Conservation (phyloP, 2,329 filamentous ascomycete species). For the Fusarium sarcochroum region DNA sequence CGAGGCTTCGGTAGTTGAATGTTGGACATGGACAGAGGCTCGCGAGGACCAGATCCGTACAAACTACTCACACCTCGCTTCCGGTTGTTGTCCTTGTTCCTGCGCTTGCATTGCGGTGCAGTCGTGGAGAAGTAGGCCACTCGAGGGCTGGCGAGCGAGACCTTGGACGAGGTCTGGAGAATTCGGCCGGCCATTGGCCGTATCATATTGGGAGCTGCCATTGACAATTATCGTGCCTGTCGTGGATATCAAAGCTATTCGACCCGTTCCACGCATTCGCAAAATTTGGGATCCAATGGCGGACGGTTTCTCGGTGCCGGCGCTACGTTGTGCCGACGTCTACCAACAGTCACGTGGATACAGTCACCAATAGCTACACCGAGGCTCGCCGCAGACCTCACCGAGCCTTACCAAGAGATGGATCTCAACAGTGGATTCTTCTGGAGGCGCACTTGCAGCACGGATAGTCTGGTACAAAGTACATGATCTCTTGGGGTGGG, state of each 20-base stretch:
- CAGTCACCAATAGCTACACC: slow-evolving; percentile 3
- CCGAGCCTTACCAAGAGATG: slow-evolving; percentile 41
- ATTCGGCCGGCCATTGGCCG: slow-evolving; percentile 49
- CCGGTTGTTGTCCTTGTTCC: slow-evolving; percentile 80
- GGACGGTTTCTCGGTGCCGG: slow-evolving; percentile 28
- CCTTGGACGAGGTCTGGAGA: slow-evolving; percentile 32
- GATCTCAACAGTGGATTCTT: slow-evolving; percentile 41
- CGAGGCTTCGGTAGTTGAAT: slow-evolving; percentile 79
- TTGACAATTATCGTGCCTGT: slow-evolving; percentile 43
- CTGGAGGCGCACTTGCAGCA: slow-evolving; percentile 50
- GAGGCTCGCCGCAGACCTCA: slow-evolving; percentile 27
- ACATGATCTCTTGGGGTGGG: slow-evolving; percentile 43
- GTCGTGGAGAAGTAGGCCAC: slow-evolving; percentile 67
- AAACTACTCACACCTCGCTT: slow-evolving; percentile 86
- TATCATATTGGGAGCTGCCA: slow-evolving; percentile 50
- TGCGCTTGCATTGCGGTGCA: slow-evolving; percentile 63
- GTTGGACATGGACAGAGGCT: slow-evolving; percentile 80
- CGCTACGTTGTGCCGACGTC: slow-evolving; percentile 27
- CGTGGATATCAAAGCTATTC: slow-evolving; percentile 40
- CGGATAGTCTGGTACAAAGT: slow-evolving; percentile 50
- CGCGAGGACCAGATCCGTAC: slow-evolving; percentile 80
- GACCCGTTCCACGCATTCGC: slow-evolving; percentile 29
- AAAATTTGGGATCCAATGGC: slow-evolving; percentile 43
- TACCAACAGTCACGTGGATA: slow-evolving; percentile 15
- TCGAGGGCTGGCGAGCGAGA: slow-evolving; percentile 28